Base-by-base conservation (phyloP, 1,284 basidiomycete species). In the Paramarasmius palmivorus region DNA sequence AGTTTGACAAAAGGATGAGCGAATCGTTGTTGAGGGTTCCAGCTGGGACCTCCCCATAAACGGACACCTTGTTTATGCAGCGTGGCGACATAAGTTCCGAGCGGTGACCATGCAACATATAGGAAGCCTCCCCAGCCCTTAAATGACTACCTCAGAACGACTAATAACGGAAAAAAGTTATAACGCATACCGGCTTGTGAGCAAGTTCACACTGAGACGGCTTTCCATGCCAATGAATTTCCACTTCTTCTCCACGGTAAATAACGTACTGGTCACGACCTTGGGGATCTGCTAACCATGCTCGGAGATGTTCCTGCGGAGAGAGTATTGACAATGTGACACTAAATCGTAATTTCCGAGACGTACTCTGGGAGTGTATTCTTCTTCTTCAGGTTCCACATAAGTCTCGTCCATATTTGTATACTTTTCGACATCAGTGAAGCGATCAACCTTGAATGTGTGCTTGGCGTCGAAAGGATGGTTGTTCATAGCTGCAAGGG, bases 201-300 rank as follows among this genome's bases (percentile, higher is more conserved):
- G 92, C 91, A 38, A 90, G 68, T 70, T 98, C 95, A 63, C 90
- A 87, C 59, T 90, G 87, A 12, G 92, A 93, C 54, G 90, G 88
- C 64, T 93, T 93, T 57, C 92, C 92, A 67, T 98, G 94, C 96
- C 95, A 99, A 62, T 86, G 81, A 59, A 99, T 86, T 63, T 90
- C 83, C 55, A 98, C 93, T 59, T 96, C 92, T 66, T 96, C 91
- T 54, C 90, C 92, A 50, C 92, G 87, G 73, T 97, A 97, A 49
- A 93, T 95, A 56, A 93, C 87, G 75, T 95, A 95, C 72, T 99
- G 97, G 71, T 99, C 97, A 57, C 97, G 90, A 23, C 95, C 94
- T 68, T 89, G 84, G 35, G 85, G 77, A 73, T 99, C 97, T 29
- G 88, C 91, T 55, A 99, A 82, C 96, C 96, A 99, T 53, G 92